Percentiles rank a stretch among this genome's conserved stretches.
Evolutionary conservation across 306 rosid genomes (phyloP).

Genomic region (Quercus variabilis): DNA sequence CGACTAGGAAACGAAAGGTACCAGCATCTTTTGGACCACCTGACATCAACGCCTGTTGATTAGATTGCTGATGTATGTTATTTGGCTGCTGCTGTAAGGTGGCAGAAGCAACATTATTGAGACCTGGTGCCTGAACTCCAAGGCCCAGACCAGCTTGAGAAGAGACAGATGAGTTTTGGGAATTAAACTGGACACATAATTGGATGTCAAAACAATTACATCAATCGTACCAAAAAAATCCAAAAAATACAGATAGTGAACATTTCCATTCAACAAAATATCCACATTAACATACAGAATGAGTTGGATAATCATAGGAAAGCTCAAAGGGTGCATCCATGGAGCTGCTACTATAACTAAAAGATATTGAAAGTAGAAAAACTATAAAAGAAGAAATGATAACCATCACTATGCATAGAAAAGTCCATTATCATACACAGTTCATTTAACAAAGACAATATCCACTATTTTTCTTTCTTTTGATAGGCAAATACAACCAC

Average conservation of each 20-base stretch:
- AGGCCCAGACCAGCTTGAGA: constrained; percentile 75
- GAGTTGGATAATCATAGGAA: not conserved
- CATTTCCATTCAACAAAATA: constrained; percentile 14
- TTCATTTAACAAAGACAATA: not conserved
- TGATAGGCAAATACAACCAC: not conserved
- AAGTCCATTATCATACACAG: not conserved
- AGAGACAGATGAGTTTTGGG: constrained; percentile 66
- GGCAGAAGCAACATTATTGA: constrained; percentile 57
- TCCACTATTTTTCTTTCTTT: not conserved
- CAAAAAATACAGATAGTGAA: not conserved
- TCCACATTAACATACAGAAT: not conserved
- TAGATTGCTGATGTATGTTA: constrained; percentile 68
- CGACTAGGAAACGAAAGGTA: constrained; percentile 16
- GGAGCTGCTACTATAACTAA: too few relatives aligned
- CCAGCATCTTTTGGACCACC: constrained; percentile 68
- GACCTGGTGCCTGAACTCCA: constrained; percentile 73
- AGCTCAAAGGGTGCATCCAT: too few relatives aligned
- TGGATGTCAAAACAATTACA: constrained; percentile 25
- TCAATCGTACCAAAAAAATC: not conserved
- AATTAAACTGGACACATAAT: constrained; percentile 63
- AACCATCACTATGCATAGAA: not conserved
- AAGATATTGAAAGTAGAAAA: not conserved
- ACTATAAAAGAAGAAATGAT: not conserved
- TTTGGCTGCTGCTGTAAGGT: constrained; percentile 69
- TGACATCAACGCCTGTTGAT: constrained; percentile 57